Conservation (phyloP, 306 rosid genomes). For the Prosopis cineraria region DNA sequence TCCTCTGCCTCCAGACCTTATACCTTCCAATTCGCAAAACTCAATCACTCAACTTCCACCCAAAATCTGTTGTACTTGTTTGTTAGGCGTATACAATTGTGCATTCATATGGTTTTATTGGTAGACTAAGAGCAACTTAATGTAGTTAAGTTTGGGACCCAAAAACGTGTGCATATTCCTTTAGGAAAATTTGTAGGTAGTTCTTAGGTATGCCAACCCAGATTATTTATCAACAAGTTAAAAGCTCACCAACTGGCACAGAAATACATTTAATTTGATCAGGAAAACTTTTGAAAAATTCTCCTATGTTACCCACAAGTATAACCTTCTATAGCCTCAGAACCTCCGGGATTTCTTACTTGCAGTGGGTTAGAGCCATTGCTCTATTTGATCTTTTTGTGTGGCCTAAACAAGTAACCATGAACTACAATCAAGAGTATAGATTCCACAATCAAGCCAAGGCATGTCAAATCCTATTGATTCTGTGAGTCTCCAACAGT, state of each 20-base stretch:
- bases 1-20: no score
- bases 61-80: not conserved
- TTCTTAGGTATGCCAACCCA: not conserved
- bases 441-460: not conserved
- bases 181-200: not conserved
- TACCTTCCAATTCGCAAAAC: not conserved
- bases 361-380: not conserved
- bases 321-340: not conserved
- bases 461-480: not conserved
- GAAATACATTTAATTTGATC: not conserved
- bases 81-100: not conserved
- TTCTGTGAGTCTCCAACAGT: not conserved
- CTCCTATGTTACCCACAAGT: not conserved
- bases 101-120: not conserved
- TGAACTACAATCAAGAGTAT: not conserved
- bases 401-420: not conserved
- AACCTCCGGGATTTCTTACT: not conserved
- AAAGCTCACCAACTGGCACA: not conserved
- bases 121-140: not conserved
- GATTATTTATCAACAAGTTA: not conserved
- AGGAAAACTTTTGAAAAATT: not conserved
- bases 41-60: not conserved
- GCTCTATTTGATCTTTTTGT: not conserved
- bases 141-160: not conserved
- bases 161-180: not conserved